A percentile compares a stretch with the other conserved stretches of the same genome.
These are phyloP conservation scores for Musa schizocarpa DNA, from an alignment of 176 grass and related monocot genomes.

Conservation along the genomic window DNA sequence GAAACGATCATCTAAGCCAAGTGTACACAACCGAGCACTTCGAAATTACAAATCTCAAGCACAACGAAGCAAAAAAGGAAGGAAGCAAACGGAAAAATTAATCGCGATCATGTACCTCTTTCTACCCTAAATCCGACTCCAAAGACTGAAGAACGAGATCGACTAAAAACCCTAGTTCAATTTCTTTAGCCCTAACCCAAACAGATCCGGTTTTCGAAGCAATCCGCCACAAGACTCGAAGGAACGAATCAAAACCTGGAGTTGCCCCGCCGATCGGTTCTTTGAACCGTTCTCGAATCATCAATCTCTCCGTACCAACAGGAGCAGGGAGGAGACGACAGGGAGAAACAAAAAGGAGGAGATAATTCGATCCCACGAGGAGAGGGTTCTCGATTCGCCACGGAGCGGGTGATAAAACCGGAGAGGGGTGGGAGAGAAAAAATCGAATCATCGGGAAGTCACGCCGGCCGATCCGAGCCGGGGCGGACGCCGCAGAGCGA, in stretches of 20 bases:
- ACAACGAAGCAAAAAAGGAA: background rate
- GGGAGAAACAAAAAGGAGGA: background rate
- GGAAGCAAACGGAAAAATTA: background rate
- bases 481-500: slow-evolving; percentile 1
- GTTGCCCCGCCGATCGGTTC: background rate
- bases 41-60: background rate
- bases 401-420: background rate
- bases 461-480: slow-evolving; percentile 22
- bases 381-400: background rate
- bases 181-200: background rate
- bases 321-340: background rate
- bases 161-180: no score
- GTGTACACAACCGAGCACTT: no score
- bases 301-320: background rate
- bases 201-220: background rate
- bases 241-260: background rate
- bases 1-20: no score
- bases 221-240: background rate
- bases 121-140: no score
- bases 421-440: no score
- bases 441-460: background rate
- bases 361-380: background rate
- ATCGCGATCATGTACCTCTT: background rate
- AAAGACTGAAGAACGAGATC: no score
- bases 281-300: background rate